Evolutionary conservation across 2,329 filamentous ascomycete genomes (phyloP).

Genomic region (Zymoseptoria tritici): DNA sequence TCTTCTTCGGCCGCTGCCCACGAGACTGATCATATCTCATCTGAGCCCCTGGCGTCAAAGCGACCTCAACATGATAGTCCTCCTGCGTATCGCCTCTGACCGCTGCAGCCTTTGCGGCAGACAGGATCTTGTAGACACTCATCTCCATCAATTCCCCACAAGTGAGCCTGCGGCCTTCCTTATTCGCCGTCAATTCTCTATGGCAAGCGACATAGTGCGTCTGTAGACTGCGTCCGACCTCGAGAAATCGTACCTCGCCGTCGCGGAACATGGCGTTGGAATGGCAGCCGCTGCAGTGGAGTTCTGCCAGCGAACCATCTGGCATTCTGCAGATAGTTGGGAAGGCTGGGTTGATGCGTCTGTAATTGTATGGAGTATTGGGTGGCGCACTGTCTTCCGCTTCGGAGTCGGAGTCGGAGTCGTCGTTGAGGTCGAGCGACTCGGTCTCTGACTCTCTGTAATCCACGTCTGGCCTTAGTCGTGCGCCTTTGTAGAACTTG

Average conservation of each 20-base stretch:
- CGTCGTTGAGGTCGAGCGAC: no score
- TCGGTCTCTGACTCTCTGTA: no score
- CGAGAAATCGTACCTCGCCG: no score
- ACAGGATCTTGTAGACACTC: neutral
- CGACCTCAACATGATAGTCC: neutral
- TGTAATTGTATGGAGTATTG: no score
- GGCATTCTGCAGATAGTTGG: neutral
- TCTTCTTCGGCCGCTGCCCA: no score
- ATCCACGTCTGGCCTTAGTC: no score
- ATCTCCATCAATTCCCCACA: neutral
- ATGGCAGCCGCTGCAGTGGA: neutral
- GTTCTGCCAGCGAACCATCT: neutral
- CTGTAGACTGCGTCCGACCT: no score
- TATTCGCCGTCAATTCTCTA: no score
- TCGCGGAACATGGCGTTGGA: neutral
- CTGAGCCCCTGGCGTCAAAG: neutral
- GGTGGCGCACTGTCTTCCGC: no score
- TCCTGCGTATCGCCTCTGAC: neutral
- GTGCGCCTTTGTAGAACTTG: no score
- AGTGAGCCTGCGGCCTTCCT: neutral
- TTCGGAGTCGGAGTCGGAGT: no score
- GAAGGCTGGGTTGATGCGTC: neutral
- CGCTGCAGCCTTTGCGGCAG: neutral
- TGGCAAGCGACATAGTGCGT: no score
- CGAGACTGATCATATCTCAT: neutral